Evolutionary conservation across 2,329 filamentous ascomycete genomes (phyloP), one percentile per base, ranked within the genome.

Genomic region (Alternaria triticimaculans): DNA sequence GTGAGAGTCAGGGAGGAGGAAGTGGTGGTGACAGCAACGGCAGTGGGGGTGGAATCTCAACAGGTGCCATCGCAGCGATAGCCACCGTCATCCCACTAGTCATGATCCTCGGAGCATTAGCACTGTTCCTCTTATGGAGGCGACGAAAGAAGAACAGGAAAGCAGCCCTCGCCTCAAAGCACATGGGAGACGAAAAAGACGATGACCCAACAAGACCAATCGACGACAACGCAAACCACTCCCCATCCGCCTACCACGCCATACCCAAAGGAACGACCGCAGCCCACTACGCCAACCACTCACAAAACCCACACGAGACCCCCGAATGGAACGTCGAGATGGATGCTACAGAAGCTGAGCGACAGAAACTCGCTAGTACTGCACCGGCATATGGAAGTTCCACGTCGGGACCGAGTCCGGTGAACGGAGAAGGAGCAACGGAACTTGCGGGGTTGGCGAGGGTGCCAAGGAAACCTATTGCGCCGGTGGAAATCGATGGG

Each of bases 31-130:
- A 81, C 8, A 84, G 85, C 5, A 55, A 46, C 4, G 76, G 81
- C 7, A 45, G 18, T 44, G 59, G 46, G 12, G 50, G 18, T 44
- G 86, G 87, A 5, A 81, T 93, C 5, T 83, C 80, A 63, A 85
- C 85, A 56, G 84, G 86, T 37, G 90, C 90, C 41, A 94, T 88
- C 67, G 96, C 96, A 66, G 94, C 94, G 1, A 89, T 97, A 45
- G 94, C 94, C 2, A 94, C 97, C 0, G 92, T 97, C 8, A 91
- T 97, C 2, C 94, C 95, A 4, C 93, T 98, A 43, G 92, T 89
- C 1, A 92, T 91, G 2, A 92, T 97, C n/a, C 26, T 72, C 8
- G 62, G 60, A 20, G 63, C 63, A 0, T 48, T 73, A 5, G 66
- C 55, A 11, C 62, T 60, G 3, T 69, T 68, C 20, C n/a, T 73